Base-by-base conservation (phyloP, 1,139 yeast species). In the Kluyveromyces marxianus region DNA sequence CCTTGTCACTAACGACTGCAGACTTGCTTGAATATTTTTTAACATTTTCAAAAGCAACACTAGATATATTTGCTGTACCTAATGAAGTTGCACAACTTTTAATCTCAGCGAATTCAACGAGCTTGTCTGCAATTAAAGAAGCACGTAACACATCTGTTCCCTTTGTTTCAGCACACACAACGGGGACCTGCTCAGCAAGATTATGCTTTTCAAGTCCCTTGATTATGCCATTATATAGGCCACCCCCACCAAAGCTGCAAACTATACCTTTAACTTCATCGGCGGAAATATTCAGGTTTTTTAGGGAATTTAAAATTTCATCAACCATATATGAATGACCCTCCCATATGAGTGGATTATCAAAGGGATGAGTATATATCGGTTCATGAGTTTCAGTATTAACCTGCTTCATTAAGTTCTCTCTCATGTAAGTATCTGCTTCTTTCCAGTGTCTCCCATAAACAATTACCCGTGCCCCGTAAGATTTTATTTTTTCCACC, bases 201-300 rank as follows among this genome's bases (percentile, higher is more conserved):
- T 65, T 62, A 51, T 74, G 64, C 37, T 69, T 65, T 39, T 68
- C 62, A 48, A 82, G 59, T 0, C 90, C 90, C 47, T 66, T 62
- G 37, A 78, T 74, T 4, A 83, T 65, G 0, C 92, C 92, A 55
- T 74, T 72, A 64, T 76, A 81, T 30, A 83, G 69, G 0, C 92
- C 90, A 4, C 89, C 90, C 4, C 90, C 92, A 6, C 90, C 92
- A 43, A 79, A 79, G 28, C 88, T 77, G 55, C 86, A 75, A 0
- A 81, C 77, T 37, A 83, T 68, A 0, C 81, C 87, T 53, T 74
- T 79, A 5, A 84, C 69, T 36, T 65, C 66, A 21, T 47, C 35
- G 7, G 60, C 47, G 25, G 51, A 24, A 21, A 56, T 37, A 5
- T 44, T 44, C 33, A 56, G 49, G 27, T 58, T 39, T 14, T 49